Evolutionary conservation across 1,139 yeast genomes (phyloP), one percentile per base, ranked within the genome.

Genomic region (Yamadazyma sp.): DNA sequence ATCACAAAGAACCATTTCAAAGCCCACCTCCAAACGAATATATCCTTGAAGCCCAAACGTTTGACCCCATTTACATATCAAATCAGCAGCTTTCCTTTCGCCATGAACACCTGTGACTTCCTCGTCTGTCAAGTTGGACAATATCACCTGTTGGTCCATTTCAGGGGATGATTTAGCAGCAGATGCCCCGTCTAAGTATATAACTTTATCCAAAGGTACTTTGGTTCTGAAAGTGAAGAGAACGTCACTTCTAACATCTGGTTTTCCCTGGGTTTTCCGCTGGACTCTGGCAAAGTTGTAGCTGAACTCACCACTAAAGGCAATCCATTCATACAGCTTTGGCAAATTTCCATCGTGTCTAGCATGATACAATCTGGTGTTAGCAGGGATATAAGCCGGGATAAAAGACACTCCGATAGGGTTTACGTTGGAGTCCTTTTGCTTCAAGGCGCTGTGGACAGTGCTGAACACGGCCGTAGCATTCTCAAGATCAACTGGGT

Each of bases 131-230:
- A 53, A 53, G 37, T 42, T 61, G 9, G 73, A 61, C 13, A 72
- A 54, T 29, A 76, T 44, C 41, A 58, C 50, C 46, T 78, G 83
- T n/a, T 79, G 75, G 50, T 78, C 83, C 82, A 76, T 76, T 50
- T 73, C 78, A 2, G 82, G 82, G 1, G 73, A 61, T 0, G 62
- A 54, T 51, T 78, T 78, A 0, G 82, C 76, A 14, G 81, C 83
- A 22, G 82, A 76, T 0, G 82, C 81, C 6, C 84, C 83, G 43
- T 78, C 82, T 13, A 78, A 52, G 38, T 67, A 66, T 9, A 78
- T 59, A 26, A 78, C 52, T 42, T 64, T 70, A 44, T 63, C 64
- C 36, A 78, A 52, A 4, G 81, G 78, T 41, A 59, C 62, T 2
- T 54, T 57, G 8, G 68, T 70, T 40, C 62, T 57, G 45, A 76